phyloP scores from a whole-genome alignment of 345 rosid genomes.

The Trapa bicornis region DNA sequence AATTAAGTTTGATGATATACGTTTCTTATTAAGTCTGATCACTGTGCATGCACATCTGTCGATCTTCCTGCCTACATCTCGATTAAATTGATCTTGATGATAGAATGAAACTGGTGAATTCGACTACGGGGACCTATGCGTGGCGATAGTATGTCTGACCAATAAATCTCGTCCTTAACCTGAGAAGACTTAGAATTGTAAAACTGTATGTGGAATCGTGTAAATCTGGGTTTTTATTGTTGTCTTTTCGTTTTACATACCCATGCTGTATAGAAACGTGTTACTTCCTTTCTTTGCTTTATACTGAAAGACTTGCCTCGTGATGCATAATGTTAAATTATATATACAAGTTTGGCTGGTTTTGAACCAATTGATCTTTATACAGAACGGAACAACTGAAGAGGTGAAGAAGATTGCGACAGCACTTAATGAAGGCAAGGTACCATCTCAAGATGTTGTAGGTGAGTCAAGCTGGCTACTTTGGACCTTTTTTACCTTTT shows the following conservation, averaged over 20 bases:
- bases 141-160: neutral
- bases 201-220: neutral
- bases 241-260: too few relatives aligned
- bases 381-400: slow-evolving; percentile 76
- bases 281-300: neutral
- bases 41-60: neutral
- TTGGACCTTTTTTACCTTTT: neutral
- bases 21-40: neutral
- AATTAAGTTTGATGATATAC: neutral
- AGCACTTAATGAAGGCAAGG: slow-evolving; percentile 51
- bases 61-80: neutral
- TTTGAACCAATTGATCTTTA: neutral
- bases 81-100: neutral
- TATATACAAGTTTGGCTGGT: neutral
- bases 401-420: slow-evolving; percentile 86
- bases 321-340: neutral
- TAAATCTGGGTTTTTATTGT: too few relatives aligned
- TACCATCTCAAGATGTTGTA: slow-evolving; percentile 66
- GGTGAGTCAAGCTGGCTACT: slow-evolving; percentile 27
- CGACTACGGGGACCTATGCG: too few relatives aligned
- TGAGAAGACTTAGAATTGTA: neutral
- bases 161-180: neutral
- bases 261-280: too few relatives aligned
- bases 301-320: neutral
- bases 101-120: neutral